Base-by-base conservation (phyloP, 139 green algal genomes). In the Dunaliella primolecta region DNA sequence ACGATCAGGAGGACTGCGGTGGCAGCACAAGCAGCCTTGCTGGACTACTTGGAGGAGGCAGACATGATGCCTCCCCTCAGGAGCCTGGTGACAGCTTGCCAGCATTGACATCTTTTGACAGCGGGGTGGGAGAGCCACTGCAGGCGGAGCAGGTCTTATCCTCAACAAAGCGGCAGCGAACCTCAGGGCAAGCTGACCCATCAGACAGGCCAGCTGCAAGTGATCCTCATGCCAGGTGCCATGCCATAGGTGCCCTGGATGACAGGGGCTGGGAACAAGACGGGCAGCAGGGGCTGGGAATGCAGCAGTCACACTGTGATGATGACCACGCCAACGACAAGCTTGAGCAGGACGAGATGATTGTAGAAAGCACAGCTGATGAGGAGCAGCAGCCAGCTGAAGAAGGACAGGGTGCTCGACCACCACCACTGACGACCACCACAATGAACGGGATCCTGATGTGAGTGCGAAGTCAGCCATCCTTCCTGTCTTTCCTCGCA, bases 401-500 rank as follows among this genome's bases (percentile, higher is more conserved):
- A 37, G 15, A 33, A 3, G 27, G 3, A 30, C 21, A 25, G 25
- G 37, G 35, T 31, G 2, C 2, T 31, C 37, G 1, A 1, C 2
- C 2, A 36, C 33, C 33, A n/a, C 57, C 1, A 20, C 0, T 25
- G 56, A 1, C n/a, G 80, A 55, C n/a, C 46, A 56, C 46, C 31
- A 46, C n/a, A 56, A 30, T 2, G 57, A 85, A 85, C 57, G 80
- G n/a, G 32, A 85, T 34, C 56, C 25, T 71, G 57, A 82, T 37
- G 64, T 84, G 80, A 37, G 29, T 35, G 33, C 36, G 55, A 56
- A 37, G 36, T 25, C 32, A 57, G 82, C 35, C 38, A 57, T 56
- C 24, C 78, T 74, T 0, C 30, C 88, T 0, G 88, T 84, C 15
- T 36, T 81, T 15, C 88, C 87, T 20, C 78, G 88, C 23, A 30